These are phyloP conservation scores for Sergeia podlipaevii DNA, from an alignment of 208 protist species.

Conservation along the genomic window DNA sequence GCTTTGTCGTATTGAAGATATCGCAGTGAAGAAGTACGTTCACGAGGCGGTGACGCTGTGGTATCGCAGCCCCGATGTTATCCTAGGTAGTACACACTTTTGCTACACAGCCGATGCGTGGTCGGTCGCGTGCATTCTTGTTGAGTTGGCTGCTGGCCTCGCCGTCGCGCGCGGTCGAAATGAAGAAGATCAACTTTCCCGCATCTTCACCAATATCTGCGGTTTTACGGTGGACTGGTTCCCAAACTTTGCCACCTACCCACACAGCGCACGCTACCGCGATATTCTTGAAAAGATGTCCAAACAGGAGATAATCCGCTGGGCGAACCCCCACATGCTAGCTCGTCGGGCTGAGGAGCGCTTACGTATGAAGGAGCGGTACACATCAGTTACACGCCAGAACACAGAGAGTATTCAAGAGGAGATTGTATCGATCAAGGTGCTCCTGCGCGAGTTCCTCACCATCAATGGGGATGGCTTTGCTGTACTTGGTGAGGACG, in stretches of 20 bases:
- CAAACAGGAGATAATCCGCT: too few relatives aligned
- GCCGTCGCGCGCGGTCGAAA: conserved; percentile 78
- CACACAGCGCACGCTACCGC: conserved; percentile 23
- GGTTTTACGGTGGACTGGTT: conserved; percentile 72
- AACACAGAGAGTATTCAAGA: too few relatives aligned
- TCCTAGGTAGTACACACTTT: conserved; percentile 85
- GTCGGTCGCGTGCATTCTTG: conserved; percentile 92
- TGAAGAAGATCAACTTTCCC: conserved; percentile 81
- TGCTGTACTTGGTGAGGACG: conserved; percentile 43
- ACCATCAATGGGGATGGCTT: conserved; percentile 22
- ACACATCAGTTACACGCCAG: too few relatives aligned
- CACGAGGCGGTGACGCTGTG: conserved; percentile 93
- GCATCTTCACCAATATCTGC: conserved; percentile 87
- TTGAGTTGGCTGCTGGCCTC: conserved; percentile 70
- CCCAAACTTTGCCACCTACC: conserved; percentile 46
- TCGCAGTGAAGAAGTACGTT: conserved; percentile 89
- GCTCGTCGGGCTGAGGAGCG: too few relatives aligned
- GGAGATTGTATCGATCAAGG: conserved; percentile 20
- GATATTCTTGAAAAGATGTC: conserved; percentile 11
- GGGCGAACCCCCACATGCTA: too few relatives aligned
- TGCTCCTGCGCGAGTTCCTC: conserved; percentile 30
- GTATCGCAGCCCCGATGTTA: conserved; percentile 93
- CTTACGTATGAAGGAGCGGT: too few relatives aligned
- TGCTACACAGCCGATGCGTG: conserved; percentile 83
- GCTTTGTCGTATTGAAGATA: conserved; percentile 75